Base-by-base conservation (phyloP, 768 basidiomycete genomes). In the Leucosporidium yakuticum region DNA sequence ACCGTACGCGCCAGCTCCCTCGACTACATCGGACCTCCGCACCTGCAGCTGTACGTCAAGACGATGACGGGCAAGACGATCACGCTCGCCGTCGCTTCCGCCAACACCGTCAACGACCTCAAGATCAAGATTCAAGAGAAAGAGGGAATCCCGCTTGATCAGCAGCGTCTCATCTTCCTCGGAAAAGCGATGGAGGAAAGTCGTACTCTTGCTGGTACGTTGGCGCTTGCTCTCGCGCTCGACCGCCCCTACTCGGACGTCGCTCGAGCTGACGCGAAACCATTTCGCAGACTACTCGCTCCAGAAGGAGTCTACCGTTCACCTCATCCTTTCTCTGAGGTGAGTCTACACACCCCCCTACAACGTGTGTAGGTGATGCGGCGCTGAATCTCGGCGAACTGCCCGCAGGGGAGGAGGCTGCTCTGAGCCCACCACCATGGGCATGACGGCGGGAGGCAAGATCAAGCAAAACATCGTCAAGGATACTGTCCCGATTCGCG, bases 121-220 rank as follows among this genome's bases (percentile, higher is more conserved):
- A 81, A 81, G 75, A 76, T 79, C 63, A 92, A 91, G 84, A 92
- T 94, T 47, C 90, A 92, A 78, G 90, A 92, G 77, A 92, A 91
- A 81, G 90, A 91, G 75, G 90, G 87, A 67, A 94, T 94, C 71
- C 91, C 91, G 63, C 90, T 90, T 4, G 91, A 91, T 73, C 90
- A 91, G 76, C 90, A 92, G 75, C 88, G 90, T 53, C 82, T 92
- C 9, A 92, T 92, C 78, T 92, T 92, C 70, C 91, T 90, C 27
- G 91, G 90, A 32, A 92, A 92, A 80, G 90, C 92, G 77, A 81
- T 93, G 4, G 90, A 94, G 73, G 91, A 92, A 73, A 90, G 90
- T 7, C 88, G 91, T 19, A 92, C 90, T 0, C 81, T 92, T 0
- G 90, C 89, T 0, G 90, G 59, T 60, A 4, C 17, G 21, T 51